Conservation (phyloP, 1,284 basidiomycete species). For the Cryptococcus amylolentus region DNA sequence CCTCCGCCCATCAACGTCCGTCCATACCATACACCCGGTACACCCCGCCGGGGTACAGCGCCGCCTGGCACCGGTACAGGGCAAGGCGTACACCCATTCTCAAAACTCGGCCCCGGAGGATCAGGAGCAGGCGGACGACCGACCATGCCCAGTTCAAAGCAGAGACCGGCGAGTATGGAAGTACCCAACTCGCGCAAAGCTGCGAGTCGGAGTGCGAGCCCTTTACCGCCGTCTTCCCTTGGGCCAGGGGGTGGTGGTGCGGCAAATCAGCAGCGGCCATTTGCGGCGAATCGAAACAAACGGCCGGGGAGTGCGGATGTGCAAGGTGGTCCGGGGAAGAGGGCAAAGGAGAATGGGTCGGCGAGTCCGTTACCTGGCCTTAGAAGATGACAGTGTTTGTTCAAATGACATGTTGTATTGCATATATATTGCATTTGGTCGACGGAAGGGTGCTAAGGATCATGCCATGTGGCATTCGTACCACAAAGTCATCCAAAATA, state of each 20-base stretch:
- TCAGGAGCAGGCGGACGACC: background rate
- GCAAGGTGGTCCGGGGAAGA: constrained; percentile 1
- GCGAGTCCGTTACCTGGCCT: constrained; percentile 15
- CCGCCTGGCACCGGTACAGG: background rate
- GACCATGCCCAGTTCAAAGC: background rate
- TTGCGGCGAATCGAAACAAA: constrained; percentile 4
- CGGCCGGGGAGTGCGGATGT: constrained; percentile 6
- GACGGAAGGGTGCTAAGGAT: background rate
- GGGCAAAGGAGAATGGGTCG: constrained; percentile 9
- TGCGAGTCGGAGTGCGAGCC: background rate
- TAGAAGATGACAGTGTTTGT: background rate
- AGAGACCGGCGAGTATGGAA: background rate
- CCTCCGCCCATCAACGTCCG: constrained; percentile 8
- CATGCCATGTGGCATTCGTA: background rate
- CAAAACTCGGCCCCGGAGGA: background rate
- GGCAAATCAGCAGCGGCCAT: background rate
- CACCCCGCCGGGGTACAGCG: background rate
- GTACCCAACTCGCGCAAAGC: background rate
- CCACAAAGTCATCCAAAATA: background rate
- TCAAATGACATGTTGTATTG: background rate
- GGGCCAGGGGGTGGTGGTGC: background rate
- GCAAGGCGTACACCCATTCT: background rate
- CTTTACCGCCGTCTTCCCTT: background rate
- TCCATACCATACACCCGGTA: constrained; percentile 1
- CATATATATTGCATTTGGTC: background rate